phyloP scores from a whole-genome alignment of 257 asterid species.

The Vinca minor region DNA sequence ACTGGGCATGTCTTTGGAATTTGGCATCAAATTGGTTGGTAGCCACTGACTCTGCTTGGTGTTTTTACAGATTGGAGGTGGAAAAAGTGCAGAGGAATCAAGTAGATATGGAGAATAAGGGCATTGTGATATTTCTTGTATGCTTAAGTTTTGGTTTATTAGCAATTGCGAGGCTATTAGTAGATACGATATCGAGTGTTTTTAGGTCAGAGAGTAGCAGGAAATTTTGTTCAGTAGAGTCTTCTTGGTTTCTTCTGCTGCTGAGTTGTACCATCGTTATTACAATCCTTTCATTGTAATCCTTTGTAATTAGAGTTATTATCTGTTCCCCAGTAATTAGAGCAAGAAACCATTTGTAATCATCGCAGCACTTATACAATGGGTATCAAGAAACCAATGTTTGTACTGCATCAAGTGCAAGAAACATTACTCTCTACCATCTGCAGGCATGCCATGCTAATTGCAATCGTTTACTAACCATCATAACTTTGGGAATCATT shows the following conservation, averaged over 20 bases:
- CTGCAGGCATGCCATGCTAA: no score
- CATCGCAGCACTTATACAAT: no score
- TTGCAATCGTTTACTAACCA: no score
- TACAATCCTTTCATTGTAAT: constrained; percentile 46
- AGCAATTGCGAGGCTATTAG: constrained; percentile 38
- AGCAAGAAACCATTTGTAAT: no score
- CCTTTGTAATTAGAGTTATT: not conserved
- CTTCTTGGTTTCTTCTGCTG: constrained; percentile 67
- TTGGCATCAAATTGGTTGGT: no score
- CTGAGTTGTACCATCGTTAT: constrained; percentile 42
- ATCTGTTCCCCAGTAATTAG: no score
- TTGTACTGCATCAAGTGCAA: no score
- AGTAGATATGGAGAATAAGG: constrained; percentile 74
- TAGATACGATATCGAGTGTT: constrained; percentile 34
- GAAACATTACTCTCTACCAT: no score
- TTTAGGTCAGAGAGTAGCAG: constrained; percentile 36
- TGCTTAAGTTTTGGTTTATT: constrained; percentile 48
- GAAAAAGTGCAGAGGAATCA: constrained; percentile 52
- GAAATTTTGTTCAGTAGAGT: constrained; percentile 56
- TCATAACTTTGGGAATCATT: no score
- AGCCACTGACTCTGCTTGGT: not conserved
- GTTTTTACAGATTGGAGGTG: constrained; percentile 58
- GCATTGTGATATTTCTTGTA: constrained; percentile 53
- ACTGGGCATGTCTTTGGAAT: not conserved
- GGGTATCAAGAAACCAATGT: no score